Evolutionary conservation across 495 filamentous ascomycete species (phyloP).

Genomic region (Talaromyces stipitatus): DNA sequence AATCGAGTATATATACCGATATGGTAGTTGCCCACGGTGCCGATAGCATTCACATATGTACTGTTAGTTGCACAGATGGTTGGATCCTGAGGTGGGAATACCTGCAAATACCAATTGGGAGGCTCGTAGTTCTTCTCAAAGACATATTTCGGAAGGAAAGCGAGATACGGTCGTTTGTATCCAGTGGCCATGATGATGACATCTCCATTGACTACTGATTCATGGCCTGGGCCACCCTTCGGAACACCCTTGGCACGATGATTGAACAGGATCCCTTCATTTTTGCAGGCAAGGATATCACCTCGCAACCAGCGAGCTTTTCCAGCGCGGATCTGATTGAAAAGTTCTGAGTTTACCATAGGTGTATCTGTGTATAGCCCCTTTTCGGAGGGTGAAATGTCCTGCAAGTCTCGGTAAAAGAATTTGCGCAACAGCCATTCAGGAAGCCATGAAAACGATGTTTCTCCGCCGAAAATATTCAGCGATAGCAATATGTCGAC

Average conservation of each 20-base stretch:
- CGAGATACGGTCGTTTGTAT: constrained; percentile 62
- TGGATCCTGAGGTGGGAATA: constrained; percentile 58
- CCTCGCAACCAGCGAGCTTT: constrained; percentile 73
- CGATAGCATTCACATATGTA: constrained; percentile 77
- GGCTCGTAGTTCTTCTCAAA: constrained; percentile 66
- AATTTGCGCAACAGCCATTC: constrained; percentile 66
- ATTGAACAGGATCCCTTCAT: constrained; percentile 62
- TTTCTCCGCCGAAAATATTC: constrained; percentile 77
- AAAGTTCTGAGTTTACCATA: constrained; percentile 78
- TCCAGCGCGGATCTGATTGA: constrained; percentile 69
- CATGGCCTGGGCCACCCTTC: constrained; percentile 60
- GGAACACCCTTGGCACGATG: constrained; percentile 63
- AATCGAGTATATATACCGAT: constrained; percentile 85
- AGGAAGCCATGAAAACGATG: constrained; percentile 65
- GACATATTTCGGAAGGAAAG: constrained; percentile 62
- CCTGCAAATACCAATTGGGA: constrained; percentile 83
- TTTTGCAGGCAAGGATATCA: constrained; percentile 60
- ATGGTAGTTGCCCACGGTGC: constrained; percentile 74
- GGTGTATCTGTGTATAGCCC: constrained; percentile 77
- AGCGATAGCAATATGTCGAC: constrained; percentile 65
- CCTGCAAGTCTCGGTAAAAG: constrained; percentile 80
- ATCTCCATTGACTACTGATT: constrained; percentile 57
- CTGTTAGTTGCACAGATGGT: constrained; percentile 74
- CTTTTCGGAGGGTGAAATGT: constrained; percentile 59
- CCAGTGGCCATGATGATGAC: constrained; percentile 81